Evolutionary conservation across 1,284 basidiomycete genomes (phyloP).

Genomic region (Rhodofomes roseus): DNA sequence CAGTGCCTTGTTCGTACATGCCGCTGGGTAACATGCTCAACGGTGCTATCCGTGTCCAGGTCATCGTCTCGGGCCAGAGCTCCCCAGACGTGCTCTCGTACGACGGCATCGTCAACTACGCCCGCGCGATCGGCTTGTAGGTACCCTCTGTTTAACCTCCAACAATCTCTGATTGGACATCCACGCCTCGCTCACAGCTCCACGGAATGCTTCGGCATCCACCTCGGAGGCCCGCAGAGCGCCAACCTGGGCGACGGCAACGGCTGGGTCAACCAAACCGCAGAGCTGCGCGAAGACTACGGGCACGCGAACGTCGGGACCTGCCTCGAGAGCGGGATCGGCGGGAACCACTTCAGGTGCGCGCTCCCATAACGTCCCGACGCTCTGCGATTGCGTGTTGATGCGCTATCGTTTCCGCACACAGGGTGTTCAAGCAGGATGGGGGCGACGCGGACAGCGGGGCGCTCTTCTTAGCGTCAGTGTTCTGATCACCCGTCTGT

Average conservation of each 20-base stretch:
- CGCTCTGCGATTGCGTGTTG: not conserved
- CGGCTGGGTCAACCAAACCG: slow-evolving; percentile 55
- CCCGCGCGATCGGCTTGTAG: slow-evolving; percentile 63
- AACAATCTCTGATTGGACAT: no score
- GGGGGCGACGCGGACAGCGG: slow-evolving; percentile 54
- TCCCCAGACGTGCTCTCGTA: slow-evolving; percentile 68
- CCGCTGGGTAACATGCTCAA: slow-evolving; percentile 13
- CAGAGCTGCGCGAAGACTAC: slow-evolving; percentile 67
- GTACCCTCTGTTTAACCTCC: slow-evolving; percentile 4
- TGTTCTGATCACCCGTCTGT: slow-evolving; percentile 5
- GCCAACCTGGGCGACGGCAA: slow-evolving; percentile 73
- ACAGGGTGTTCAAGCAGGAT: slow-evolving; percentile 72
- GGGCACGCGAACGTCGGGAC: slow-evolving; percentile 53
- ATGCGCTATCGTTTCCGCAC: no score
- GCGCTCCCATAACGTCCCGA: not conserved
- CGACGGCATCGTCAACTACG: slow-evolving; percentile 54
- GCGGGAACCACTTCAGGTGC: slow-evolving; percentile 66
- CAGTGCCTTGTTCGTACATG: slow-evolving; percentile 4
- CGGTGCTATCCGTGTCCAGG: slow-evolving; percentile 39
- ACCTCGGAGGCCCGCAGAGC: slow-evolving; percentile 56
- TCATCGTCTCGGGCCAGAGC: slow-evolving; percentile 59
- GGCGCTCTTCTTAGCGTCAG: slow-evolving; percentile 70
- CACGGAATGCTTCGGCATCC: slow-evolving; percentile 69
- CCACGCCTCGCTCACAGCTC: slow-evolving; percentile 38
- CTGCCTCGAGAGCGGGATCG: slow-evolving; percentile 58